Evolutionary conservation across 345 rosid species (phyloP).

Genomic region (Rhodomyrtus tomentosa): DNA sequence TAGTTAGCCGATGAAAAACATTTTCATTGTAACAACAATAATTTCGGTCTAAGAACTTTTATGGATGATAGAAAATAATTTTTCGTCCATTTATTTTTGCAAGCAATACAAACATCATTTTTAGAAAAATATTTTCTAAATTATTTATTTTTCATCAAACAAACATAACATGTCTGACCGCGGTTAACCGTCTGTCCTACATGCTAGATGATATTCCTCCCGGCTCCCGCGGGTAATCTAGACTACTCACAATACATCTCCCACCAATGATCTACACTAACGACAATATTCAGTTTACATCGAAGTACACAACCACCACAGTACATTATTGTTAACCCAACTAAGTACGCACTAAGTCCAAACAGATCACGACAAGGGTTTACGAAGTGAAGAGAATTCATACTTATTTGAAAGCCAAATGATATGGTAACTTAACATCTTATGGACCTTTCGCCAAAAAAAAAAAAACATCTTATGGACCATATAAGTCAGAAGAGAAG

Average conservation of each 20-base stretch:
- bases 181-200: neutral
- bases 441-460: too few species aligned
- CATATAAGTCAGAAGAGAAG: neutral
- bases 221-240: neutral
- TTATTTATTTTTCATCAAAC: too few species aligned
- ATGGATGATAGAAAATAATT: too few species aligned
- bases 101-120: too few species aligned
- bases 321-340: neutral
- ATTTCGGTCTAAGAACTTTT: too few species aligned
- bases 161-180: neutral
- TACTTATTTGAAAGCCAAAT: neutral
- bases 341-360: neutral
- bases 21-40: too few species aligned
- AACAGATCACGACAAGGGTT: neutral
- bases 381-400: neutral
- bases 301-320: neutral
- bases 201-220: neutral
- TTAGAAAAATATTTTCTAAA: too few species aligned
- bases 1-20: too few species aligned
- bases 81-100: too few species aligned
- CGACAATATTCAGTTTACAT: neutral
- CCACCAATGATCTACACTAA: neutral
- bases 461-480: neutral
- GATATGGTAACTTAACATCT: neutral
- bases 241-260: neutral